Conservation (phyloP, 768 basidiomycete species). For the Russula sp. region DNA sequence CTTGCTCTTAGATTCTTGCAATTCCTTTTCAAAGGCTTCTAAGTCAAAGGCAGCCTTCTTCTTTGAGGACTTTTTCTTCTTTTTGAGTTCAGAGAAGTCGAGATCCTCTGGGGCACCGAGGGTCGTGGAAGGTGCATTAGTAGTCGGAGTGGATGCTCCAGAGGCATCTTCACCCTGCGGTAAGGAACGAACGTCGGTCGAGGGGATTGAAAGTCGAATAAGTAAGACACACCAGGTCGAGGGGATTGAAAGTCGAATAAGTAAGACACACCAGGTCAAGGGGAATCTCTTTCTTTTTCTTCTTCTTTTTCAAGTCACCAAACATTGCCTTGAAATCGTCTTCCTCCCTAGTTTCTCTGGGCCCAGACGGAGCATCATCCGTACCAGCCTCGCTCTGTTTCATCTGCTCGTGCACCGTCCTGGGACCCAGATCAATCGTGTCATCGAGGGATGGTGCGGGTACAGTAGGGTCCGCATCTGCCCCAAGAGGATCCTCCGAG, state of each 20-base stretch:
- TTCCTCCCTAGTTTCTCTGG: slow-evolving; percentile 51
- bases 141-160: slow-evolving; percentile 55
- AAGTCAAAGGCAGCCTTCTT: slow-evolving; percentile 88
- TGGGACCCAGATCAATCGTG: slow-evolving; percentile 70
- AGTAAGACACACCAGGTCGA: slow-evolving; percentile 57
- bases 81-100: slow-evolving; percentile 95
- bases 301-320: slow-evolving; percentile 86
- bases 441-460: slow-evolving; percentile 73
- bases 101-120: slow-evolving; percentile 56
- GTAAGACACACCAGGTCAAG: slow-evolving; percentile 59
- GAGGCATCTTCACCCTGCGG: slow-evolving; percentile 56
- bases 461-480: slow-evolving; percentile 75
- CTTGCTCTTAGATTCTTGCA: slow-evolving; percentile 66
- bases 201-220: not conserved
- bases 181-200: not conserved
- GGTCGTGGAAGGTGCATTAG: slow-evolving; percentile 27
- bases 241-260: slow-evolving; percentile 29
- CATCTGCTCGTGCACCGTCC: slow-evolving; percentile 73
- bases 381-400: slow-evolving; percentile 39
- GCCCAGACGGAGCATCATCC: slow-evolving; percentile 31
- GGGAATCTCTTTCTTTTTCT: slow-evolving; percentile 87
- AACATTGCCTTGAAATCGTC: slow-evolving; percentile 83
- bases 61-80: slow-evolving; percentile 84
- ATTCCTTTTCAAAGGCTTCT: slow-evolving; percentile 92
- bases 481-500: slow-evolving; percentile 75